Conservation (phyloP, 83 land plant genomes). For the Picea abies region DNA sequence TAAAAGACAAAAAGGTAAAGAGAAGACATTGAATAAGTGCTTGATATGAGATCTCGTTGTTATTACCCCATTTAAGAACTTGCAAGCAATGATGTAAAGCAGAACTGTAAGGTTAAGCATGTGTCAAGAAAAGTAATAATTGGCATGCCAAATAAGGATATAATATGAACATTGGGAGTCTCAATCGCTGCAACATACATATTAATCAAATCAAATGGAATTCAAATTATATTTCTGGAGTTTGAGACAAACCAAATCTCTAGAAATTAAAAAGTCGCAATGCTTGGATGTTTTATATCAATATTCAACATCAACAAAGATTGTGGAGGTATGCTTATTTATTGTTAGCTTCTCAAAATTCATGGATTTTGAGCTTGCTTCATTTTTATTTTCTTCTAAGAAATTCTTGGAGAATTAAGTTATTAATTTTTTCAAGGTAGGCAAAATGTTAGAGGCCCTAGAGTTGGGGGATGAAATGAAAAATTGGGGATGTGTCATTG, state of each 20-base stretch:
- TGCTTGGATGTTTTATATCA: background rate
- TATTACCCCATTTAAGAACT: background rate
- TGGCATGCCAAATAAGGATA: background rate
- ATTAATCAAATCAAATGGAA: background rate
- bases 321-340: background rate
- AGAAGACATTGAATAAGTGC: no score
- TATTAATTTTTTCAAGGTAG: constrained; percentile 19
- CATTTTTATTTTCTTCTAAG: background rate
- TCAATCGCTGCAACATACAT: background rate
- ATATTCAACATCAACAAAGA: background rate
- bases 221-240: no score
- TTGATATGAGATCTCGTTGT: background rate
- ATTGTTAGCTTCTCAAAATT: background rate
- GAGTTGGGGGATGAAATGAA: constrained; percentile 30
- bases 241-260: background rate
- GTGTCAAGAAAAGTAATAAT: background rate
- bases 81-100: background rate
- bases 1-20: no score
- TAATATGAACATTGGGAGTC: background rate
- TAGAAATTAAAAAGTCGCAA: background rate
- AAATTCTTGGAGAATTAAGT: no score
- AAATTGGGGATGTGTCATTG: constrained; percentile 19
- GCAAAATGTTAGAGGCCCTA: constrained; percentile 44
- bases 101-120: background rate
- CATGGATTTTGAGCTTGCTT: background rate